Base-by-base conservation (phyloP, 768 basidiomycete genomes). In the Tephrocybe rancida region DNA sequence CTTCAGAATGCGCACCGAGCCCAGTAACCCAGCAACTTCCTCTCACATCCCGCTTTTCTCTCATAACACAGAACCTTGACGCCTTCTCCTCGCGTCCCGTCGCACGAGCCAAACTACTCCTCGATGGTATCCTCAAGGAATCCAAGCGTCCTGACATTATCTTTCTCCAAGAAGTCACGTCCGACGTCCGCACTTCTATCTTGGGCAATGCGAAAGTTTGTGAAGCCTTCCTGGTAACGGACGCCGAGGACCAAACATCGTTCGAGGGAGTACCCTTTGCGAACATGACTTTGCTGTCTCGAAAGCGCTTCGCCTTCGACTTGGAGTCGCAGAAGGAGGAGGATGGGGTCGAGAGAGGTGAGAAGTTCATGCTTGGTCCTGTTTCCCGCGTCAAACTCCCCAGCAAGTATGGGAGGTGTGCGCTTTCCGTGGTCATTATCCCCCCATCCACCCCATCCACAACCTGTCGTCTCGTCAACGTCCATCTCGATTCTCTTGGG, bases 101-200 rank as follows among this genome's bases (percentile, higher is more conserved):
- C 60, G 21, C 62, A 61, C 71, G 74, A 45, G 55, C 71, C 65
- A 62, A 67, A 49, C 67, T 67, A 61, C 59, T 74, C 64, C 65
- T 74, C 47, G 50, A 49, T 49, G 53, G 61, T 57, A 68, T 75
- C 60, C 62, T 75, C 49, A 50, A 72, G 38, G 61, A 57, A 60
- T 52, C 60, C 5, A 69, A 65, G 37, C 44, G 16, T 52, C 66
- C 73, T 37, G 72, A 75, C 56, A 71, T 75, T 46, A 64, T 75
- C 34, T 65, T 69, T 61, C 66, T 75, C 60, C 72, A 75, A 67
- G 74, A 74, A 67, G 73, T 75, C 59, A 62, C 62, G 32, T 41
- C 62, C 26, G 55, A 56, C 45, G 70, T 69, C 55, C 68, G 71
- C 14, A 19, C 49, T 3, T 66, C 63, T 65, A 46, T 75, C 58